Evolutionary conservation across 2,329 filamentous ascomycete species (phyloP).

Genomic region (Alternaria sp.): DNA sequence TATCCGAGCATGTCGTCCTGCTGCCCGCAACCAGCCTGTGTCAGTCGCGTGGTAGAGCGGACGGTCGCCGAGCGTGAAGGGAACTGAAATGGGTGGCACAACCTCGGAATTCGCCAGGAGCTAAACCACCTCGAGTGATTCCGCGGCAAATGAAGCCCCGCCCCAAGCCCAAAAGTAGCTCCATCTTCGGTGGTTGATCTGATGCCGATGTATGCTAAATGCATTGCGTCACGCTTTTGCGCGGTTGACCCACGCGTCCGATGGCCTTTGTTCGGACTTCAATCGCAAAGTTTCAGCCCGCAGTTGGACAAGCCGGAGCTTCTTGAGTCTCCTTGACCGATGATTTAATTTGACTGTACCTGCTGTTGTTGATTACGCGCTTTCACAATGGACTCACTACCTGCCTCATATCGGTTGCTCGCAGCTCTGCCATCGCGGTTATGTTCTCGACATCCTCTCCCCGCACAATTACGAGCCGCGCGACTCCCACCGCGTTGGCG

Average conservation of each 20-base stretch:
- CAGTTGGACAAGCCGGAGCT: slow-evolving; percentile 8
- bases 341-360: slow-evolving; percentile 7
- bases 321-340: slow-evolving; percentile 8
- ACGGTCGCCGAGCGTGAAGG: slow-evolving; percentile 2
- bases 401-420: slow-evolving; percentile 42
- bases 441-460: slow-evolving; percentile 37
- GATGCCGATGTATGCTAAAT: slow-evolving; percentile 14
- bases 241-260: slow-evolving; percentile 11
- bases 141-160: slow-evolving; percentile 13
- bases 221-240: slow-evolving; percentile 15
- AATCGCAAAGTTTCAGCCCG: slow-evolving; percentile 1
- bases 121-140: slow-evolving; percentile 16
- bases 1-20: too few relatives aligned
- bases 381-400: slow-evolving; percentile 42
- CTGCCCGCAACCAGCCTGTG: neutral
- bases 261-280: slow-evolving; percentile 13
- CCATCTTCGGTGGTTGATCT: slow-evolving; percentile 15
- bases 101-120: slow-evolving; percentile 13
- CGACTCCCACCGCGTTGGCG: slow-evolving; percentile 33
- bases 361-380: slow-evolving; percentile 1
- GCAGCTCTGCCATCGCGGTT: slow-evolving; percentile 41
- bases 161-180: slow-evolving; percentile 6
- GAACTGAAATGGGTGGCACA: neutral
- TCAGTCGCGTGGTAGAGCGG: neutral
- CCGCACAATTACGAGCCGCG: slow-evolving; percentile 38